Base-by-base conservation (phyloP, 345 rosid species). In the Citrus hindsii region DNA sequence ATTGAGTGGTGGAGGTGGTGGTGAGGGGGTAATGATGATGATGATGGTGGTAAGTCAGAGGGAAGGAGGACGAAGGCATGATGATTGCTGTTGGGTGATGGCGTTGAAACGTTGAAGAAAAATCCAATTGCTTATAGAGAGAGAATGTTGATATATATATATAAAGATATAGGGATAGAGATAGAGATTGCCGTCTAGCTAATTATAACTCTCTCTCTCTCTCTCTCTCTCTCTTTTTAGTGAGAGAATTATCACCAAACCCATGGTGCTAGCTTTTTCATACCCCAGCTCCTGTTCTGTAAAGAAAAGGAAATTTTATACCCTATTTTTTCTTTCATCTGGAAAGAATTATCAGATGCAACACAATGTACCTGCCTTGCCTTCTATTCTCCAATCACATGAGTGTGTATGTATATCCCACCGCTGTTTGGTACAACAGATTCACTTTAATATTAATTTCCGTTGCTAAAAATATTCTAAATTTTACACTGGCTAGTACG, bases 21-120 rank as follows among this genome's bases (percentile, higher is more conserved):
- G 51, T 75, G 89, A 74, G 86, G 81, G 79, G 66, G 87, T 82
- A 85, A 85, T 85, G 85, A 87, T 87, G 88, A 80, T 84, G 87
- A 69, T 62, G 85, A 48, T 33, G 85, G 85, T 58, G 74, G 69
- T 76, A 71, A 71, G 85, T 80, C 81, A 79, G 88, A 83, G 82
- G 73, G 83, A 78, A 79, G 84, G 83, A 65, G 80, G 87, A 82
- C 61, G 87, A 82, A 79, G 82, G 75, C 87, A 87, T 87, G 86
- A 87, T 87, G 85, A 84, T 84, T 81, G 85, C 77, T 81, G 84
- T 83, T 84, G 80, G 86, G 71, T 67, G 48, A 53, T 78, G 62
- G 9, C 66, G 77, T 79, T 82, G 82, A 80, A 82, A 72, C 19
- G 46, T 64, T 84, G 76, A 67, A 76, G 70, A 79, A 76, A 84